Base-by-base conservation (phyloP, 2,329 filamentous ascomycete genomes). In the Penicillium sp. region DNA sequence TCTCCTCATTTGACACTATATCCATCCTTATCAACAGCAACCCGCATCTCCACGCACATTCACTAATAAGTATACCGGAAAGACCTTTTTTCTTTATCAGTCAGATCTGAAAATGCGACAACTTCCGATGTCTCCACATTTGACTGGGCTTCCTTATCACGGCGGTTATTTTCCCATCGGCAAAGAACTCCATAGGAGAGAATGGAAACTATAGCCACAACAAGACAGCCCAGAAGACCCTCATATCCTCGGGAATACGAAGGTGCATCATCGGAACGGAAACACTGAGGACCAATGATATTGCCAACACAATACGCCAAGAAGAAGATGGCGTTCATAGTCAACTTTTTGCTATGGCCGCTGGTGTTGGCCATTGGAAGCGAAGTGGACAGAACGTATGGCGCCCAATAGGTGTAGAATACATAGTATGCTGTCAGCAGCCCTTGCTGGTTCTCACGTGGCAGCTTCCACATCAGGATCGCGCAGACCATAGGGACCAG, bases 361-460 rank as follows among this genome's bases (percentile, higher is more conserved):
- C 61, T 61, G 8, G 58, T 65, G 52, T 65, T 70, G 25, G 62
- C 62, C 57, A 68, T 65, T 21, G 65, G 61, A 1, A 72, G 62
- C 4, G 69, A 67, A 2, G 63, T 67, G 12, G 66, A 63, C 1
- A 69, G 50, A 6, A 71, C 68, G 41, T 73, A 75, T 0, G 71
- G 63, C 4, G 63, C 70, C 54, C 66, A 68, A 52, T 72, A 72
- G 6, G 66, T 67, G 56, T 72, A 70, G 59, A 70, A 72, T 31
- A 72, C 61, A 51, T 76, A 76, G 58, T 75, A 76, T 2, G 71
- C 69, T 15, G 67, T 69, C 3, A 77, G 59, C 12, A 66, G 52
- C 6, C 71, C 72, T 18, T 66, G 58, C 46, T 73, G 60, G 52
- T 75, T 70, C n/a, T 64, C 65, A 3, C 69, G 52, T 2, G 74